Evolutionary conservation across 176 grass and related monocot genomes (phyloP).

Genomic region (Hordeum marinum): DNA sequence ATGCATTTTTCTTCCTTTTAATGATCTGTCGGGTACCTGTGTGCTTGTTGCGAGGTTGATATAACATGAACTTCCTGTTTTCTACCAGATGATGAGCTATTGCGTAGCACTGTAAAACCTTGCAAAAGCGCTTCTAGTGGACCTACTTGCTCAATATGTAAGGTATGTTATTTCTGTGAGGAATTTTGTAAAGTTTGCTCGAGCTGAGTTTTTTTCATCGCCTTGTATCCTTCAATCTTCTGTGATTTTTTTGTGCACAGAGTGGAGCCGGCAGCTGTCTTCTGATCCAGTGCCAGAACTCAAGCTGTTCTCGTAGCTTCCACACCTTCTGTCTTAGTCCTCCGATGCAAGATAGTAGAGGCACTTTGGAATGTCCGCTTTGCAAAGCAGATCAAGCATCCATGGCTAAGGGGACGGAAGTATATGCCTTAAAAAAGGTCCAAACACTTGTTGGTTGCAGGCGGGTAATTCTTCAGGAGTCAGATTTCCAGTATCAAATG

Average conservation of each 20-base stretch:
- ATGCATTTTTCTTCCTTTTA: neutral
- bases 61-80: neutral
- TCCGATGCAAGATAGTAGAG: slow-evolving; percentile 27
- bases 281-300: slow-evolving; percentile 45
- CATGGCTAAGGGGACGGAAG: neutral
- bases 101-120: slow-evolving; percentile 29
- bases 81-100: slow-evolving; percentile 40
- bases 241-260: slow-evolving; percentile 25
- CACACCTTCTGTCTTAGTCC: slow-evolving; percentile 50
- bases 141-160: slow-evolving; percentile 47
- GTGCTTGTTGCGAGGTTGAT: slow-evolving; percentile 11
- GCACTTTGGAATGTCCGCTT: slow-evolving; percentile 31
- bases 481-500: slow-evolving; percentile 39
- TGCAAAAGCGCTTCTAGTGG: slow-evolving; percentile 11
- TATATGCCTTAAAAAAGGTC: slow-evolving; percentile 37
- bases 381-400: slow-evolving; percentile 17
- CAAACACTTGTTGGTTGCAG: slow-evolving; percentile 52
- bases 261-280: slow-evolving; percentile 39
- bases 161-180: slow-evolving; percentile 21
- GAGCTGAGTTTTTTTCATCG: neutral
- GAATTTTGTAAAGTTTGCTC: slow-evolving; percentile 42
- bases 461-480: slow-evolving; percentile 29
- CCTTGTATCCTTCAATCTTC: neutral
- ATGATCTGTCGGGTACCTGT: neutral
- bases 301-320: slow-evolving; percentile 33